A percentile compares a stretch with the other conserved stretches of the same genome.
Evolutionary conservation across 73 alveolate species (phyloP).

Genomic region (Blepharisma japonicum): DNA sequence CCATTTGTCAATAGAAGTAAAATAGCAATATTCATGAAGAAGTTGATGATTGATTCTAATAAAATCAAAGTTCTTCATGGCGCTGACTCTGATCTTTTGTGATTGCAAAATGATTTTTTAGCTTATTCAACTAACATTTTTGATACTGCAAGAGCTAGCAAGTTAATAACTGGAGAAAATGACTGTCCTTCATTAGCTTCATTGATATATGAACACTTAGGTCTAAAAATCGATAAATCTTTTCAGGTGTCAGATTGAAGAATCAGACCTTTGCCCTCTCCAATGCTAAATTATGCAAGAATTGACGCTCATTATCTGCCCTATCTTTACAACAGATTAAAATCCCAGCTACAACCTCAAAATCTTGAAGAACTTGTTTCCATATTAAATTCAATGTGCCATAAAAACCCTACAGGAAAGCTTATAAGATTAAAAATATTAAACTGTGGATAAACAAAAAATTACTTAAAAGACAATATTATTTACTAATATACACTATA

Average conservation of each 20-base stretch:
- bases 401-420: too few relatives aligned
- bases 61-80: neutral
- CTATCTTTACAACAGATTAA: neutral
- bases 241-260: neutral
- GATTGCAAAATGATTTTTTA: neutral
- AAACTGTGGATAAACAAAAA: too few relatives aligned
- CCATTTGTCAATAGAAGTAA: neutral
- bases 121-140: neutral
- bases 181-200: neutral
- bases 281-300: conserved; percentile 17
- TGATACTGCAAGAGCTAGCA: conserved; percentile 15
- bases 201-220: neutral
- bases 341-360: too few relatives aligned
- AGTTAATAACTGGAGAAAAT: neutral
- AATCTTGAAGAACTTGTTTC: too few relatives aligned
- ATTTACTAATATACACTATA: too few relatives aligned
- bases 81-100: neutral
- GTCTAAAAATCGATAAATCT: neutral
- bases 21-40: neutral
- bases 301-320: neutral
- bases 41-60: neutral
- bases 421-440: too few relatives aligned
- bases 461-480: too few relatives aligned
- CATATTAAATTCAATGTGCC: too few relatives aligned
- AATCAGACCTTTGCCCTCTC: neutral